Evolutionary conservation across 2,329 filamentous ascomycete genomes (phyloP), one percentile per base, ranked within the genome.

Genomic region (Pezicula radicicola): DNA sequence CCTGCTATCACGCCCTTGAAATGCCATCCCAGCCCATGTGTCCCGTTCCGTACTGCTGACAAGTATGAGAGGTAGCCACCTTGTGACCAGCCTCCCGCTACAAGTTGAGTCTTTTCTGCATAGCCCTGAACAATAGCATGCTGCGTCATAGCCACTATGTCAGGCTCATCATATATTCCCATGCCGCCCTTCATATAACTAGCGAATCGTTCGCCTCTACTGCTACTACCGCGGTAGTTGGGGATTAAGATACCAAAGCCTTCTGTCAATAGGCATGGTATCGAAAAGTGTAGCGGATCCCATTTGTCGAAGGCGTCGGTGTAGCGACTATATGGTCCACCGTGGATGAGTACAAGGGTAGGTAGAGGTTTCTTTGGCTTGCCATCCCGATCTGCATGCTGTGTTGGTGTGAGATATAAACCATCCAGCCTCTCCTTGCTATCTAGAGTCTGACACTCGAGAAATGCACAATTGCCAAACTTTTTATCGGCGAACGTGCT

Each of bases 21-120:
- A 3, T 58, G 56, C 70, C 72, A 74, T 2, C 62, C 68, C 0
- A 60, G 55, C 1, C 51, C 59, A 48, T 68, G 61, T 1, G 60
- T 51, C 5, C 68, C 68, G 50, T 72, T 71, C 13, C 70, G 65
- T 2, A 69, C 68, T 21, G 62, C 60, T 27, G 62, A 63, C 1
- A 74, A 62, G 54, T 70, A 73, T 2, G 66, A 60, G 0, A 75
- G 54, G 13, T 67, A 69, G 2, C 72, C 72, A 9, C 71, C 72
- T 53, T 73, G 69, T 19, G 63, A 67, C 60, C 62, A 70, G 0
- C 72, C 71, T 2, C 67, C 69, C 0, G 72, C 67, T 1, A 70
- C 56, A 1, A 74, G 55, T 2, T 60, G 62, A 2, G 65, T 45
- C 0, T 55, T 35, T 28, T 74, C 63, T 0, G 67, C 65, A 3